phyloP scores from a whole-genome alignment of 345 rosid species.

The Melaleuca quinquenervia region DNA sequence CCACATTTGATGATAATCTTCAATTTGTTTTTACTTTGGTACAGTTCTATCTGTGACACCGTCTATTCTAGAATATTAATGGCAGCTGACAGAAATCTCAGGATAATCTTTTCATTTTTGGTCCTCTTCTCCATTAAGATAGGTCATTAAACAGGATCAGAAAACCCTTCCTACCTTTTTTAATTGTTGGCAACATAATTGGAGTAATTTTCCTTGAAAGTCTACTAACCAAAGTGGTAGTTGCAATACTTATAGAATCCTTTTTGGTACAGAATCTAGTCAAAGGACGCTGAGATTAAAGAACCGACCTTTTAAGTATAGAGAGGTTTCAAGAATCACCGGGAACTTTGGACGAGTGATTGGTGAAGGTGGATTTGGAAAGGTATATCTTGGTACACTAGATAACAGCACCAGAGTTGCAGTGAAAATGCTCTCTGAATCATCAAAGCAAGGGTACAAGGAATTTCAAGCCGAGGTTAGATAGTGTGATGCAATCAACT shows the following conservation, averaged over 20 bases:
- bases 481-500: too few species aligned
- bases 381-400: conserved; percentile 12
- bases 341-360: conserved; percentile 1
- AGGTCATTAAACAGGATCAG: too few species aligned
- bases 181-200: too few species aligned
- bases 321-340: conserved; percentile 9
- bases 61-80: not conserved
- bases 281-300: not conserved
- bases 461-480: conserved; percentile 21
- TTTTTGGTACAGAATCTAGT: not conserved
- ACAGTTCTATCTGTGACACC: not conserved
- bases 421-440: conserved; percentile 12
- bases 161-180: too few species aligned
- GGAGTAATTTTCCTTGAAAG: too few species aligned
- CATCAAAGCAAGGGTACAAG: conserved; percentile 15
- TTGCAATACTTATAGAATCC: too few species aligned
- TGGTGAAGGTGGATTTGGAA: conserved; percentile 21
- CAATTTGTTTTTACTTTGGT: not conserved
- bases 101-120: too few species aligned
- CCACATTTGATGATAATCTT: not conserved
- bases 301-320: not conserved
- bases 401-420: conserved; percentile 10
- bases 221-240: too few species aligned
- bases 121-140: too few species aligned
- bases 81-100: too few species aligned